A percentile compares a stretch with the other conserved stretches of the same genome.
phyloP scores from a whole-genome alignment of 352 stramenopile species.

The Halophytophthora polymorphica region DNA sequence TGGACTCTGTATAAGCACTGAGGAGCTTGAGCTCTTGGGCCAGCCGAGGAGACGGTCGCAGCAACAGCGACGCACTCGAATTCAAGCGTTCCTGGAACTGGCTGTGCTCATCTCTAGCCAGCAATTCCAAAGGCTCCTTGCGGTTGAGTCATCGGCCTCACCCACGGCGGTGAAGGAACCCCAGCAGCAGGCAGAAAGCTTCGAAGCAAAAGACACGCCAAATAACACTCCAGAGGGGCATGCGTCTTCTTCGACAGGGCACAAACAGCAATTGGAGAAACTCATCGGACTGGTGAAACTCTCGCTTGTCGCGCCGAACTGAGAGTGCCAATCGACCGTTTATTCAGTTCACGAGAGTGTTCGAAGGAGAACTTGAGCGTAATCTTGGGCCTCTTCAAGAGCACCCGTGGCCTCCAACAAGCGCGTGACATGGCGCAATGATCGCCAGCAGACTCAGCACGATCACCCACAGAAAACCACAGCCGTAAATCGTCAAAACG shows the following conservation, averaged over 20 bases:
- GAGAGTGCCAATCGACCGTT: background rate
- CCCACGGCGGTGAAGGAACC: background rate
- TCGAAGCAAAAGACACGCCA: background rate
- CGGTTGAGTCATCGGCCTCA: background rate
- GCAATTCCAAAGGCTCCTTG: conserved; percentile 6
- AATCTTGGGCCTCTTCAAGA: conserved; percentile 6
- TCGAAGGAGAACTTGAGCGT: background rate
- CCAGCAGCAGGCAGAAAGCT: background rate
- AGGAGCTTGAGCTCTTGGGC: background rate
- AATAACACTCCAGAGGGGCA: background rate
- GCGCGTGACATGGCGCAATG: conserved; percentile 48
- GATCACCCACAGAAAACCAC: conserved; percentile 65
- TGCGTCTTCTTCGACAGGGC: conserved; percentile 8
- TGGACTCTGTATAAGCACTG: conserved; percentile 3
- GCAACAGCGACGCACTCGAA: background rate
- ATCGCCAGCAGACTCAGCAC: conserved; percentile 65
- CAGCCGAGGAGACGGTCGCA: no score
- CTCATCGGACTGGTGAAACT: conserved; percentile 52
- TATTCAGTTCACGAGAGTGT: background rate
- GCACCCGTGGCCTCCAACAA: conserved; percentile 68
- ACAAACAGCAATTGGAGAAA: conserved; percentile 53
- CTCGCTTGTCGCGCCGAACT: conserved; percentile 15
- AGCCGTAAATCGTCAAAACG: conserved; percentile 42
- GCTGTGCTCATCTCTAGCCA: conserved; percentile 3
- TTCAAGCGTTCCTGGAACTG: conserved; percentile 16